Evolutionary conservation across 495 filamentous ascomycete genomes (phyloP), one percentile per base, ranked within the genome.

Genomic region (Xylaria palmicola): DNA sequence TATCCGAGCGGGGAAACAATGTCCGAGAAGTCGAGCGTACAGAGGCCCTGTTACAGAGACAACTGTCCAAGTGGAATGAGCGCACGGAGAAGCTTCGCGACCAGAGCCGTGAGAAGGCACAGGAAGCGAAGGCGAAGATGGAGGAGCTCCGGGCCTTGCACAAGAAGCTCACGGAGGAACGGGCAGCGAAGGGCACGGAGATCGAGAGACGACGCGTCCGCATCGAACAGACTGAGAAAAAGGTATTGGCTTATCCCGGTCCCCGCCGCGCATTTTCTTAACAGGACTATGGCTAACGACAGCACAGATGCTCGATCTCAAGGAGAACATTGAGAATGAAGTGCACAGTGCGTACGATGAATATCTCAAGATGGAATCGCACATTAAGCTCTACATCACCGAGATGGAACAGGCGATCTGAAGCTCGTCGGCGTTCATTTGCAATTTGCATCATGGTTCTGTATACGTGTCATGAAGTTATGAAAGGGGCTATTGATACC

Each of bases 201-300:
- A 94, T 98, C 78, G 94, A 98, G 78, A 84, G 85, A 69, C 83
- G 92, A 72, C 85, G 91, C 64, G 91, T 97, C 9, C 77, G 92
- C 54, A 98, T 98, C 62, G 93, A 98, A 77, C 92, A 96, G 80
- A 97, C 90, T 32, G 94, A 97, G 85, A 97, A 96, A 81, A 97
- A 98, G 90, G 92, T 93, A 82, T 37, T n/a, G 62, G 80, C 68
- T 47, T 6, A 8, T 20, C 37, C 8, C 13, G 53, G 15, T 20
- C 2, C 39, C n/a, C 4, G n/a, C 34, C 2, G 15, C 49, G 3
- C 10, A 44, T 13, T 34, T 12, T 39, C 26, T 3, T 6, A 48
- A 48, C 27, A 36, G 3, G 20, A 37, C 29, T 17, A 6, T 19
- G 66, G 56, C 77, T 83, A 72, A 84, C 71, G 15, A 54, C 9